These are phyloP conservation scores for Symbiotaphrina buchneri DNA, from an alignment of 495 filamentous ascomycete genomes.

Conservation along the genomic window DNA sequence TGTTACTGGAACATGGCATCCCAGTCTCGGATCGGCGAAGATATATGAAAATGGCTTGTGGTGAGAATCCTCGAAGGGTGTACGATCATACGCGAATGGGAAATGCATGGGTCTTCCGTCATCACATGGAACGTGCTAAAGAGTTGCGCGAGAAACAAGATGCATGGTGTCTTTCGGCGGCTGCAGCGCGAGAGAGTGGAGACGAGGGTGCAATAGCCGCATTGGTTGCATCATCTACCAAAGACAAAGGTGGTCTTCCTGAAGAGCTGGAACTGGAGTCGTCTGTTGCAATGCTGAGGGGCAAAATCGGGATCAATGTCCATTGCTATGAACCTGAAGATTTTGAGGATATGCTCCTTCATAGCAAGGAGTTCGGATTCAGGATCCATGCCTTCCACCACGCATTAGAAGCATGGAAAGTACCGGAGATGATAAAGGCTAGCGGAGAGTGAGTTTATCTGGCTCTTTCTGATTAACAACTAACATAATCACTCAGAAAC, in stretches of 20 bases:
- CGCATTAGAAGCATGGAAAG: conserved; percentile 33
- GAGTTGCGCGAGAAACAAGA: conserved; percentile 27
- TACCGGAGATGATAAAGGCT: conserved; percentile 30
- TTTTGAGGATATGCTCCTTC: conserved; percentile 35
- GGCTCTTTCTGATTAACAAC: conserved; percentile 1
- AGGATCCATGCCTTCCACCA: conserved; percentile 38
- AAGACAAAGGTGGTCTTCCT: conserved; percentile 13
- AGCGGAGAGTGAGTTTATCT: conserved; percentile 11
- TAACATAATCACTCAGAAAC: conserved; percentile 7
- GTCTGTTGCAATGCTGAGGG: conserved; percentile 30
- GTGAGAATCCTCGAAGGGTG: conserved; percentile 35
- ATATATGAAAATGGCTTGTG: conserved; percentile 54
- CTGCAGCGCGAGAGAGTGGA: no score
- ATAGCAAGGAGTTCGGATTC: conserved; percentile 44
- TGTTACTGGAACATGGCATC: conserved; percentile 22
- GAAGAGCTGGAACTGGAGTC: conserved; percentile 34
- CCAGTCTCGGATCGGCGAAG: conserved; percentile 17
- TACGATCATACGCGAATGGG: conserved; percentile 30
- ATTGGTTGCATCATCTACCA: conserved; percentile 10
- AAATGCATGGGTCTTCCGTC: conserved; percentile 38
- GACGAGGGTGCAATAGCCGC: no score
- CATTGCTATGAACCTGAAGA: conserved; percentile 47
- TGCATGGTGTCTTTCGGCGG: conserved; percentile 32
- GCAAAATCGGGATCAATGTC: conserved; percentile 36
- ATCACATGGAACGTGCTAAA: conserved; percentile 33